Evolutionary conservation across 2,329 filamentous ascomycete genomes (phyloP).

Genomic region (Penicillium sclerotigenum): DNA sequence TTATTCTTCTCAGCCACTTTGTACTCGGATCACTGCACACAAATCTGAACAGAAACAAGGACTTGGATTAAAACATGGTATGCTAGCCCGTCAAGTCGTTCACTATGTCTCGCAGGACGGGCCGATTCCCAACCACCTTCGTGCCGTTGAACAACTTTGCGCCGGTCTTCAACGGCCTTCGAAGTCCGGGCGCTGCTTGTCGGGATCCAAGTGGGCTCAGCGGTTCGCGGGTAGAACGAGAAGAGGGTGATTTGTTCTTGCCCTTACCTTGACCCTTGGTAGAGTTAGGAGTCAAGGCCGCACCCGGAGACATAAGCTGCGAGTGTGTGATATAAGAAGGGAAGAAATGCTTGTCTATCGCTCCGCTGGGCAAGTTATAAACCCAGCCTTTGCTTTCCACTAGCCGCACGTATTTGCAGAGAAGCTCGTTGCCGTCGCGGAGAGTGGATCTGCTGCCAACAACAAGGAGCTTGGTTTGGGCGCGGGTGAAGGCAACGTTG

Average conservation of each 20-base stretch:
- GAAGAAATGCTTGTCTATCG: conserved; percentile 66
- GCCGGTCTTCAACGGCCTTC: conserved; percentile 58
- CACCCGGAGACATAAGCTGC: conserved; percentile 21
- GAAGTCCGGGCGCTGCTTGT: conserved; percentile 36
- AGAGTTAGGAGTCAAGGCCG: neutral
- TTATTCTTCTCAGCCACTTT: no score
- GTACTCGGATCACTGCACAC: no score
- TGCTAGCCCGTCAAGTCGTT: conserved; percentile 56
- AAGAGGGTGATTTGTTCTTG: conserved; percentile 17
- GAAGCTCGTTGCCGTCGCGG: conserved; percentile 64
- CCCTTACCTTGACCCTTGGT: neutral
- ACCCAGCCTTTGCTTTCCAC: conserved; percentile 80
- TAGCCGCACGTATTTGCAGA: conserved; percentile 70
- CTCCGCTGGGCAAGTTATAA: conserved; percentile 65
- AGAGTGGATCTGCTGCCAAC: conserved; percentile 79
- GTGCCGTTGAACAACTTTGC: conserved; percentile 50
- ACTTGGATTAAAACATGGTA: neutral
- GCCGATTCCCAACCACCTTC: conserved; percentile 62
- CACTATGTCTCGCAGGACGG: conserved; percentile 71
- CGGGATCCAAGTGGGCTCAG: conserved; percentile 34
- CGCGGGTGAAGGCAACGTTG: conserved; percentile 92
- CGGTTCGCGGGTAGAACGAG: conserved; percentile 20
- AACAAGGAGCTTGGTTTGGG: conserved; percentile 86
- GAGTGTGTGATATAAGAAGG: conserved; percentile 43
- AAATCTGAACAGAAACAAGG: neutral